Evolutionary conservation across 495 filamentous ascomycete species (phyloP).

Genomic region (Talaromyces adpressus): DNA sequence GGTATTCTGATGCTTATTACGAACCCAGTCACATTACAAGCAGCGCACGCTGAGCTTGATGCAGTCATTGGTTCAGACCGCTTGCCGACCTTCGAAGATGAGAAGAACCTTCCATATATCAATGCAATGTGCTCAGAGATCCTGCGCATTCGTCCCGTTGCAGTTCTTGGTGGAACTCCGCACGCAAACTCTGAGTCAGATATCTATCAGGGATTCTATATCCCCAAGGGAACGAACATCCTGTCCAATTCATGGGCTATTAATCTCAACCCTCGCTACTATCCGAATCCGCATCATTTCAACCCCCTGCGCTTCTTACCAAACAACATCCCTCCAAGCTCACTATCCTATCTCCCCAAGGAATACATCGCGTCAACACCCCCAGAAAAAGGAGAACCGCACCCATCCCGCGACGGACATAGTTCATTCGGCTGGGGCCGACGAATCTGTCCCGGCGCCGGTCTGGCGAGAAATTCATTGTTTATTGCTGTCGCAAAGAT

Average conservation of each 20-base stretch:
- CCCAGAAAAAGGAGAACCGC: neutral
- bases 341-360: conserved; percentile 9
- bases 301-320: conserved; percentile 34
- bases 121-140: conserved; percentile 26
- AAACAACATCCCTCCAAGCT: conserved; percentile 9
- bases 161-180: conserved; percentile 39
- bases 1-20: conserved; percentile 52
- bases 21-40: conserved; percentile 31
- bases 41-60: conserved; percentile 42
- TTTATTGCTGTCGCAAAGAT: conserved; percentile 38
- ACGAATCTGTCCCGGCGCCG: conserved; percentile 29
- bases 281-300: conserved; percentile 35
- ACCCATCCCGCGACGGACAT: conserved; percentile 15
- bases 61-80: conserved; percentile 12
- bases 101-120: conserved; percentile 24
- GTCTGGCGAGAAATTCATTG: conserved; percentile 41
- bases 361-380: conserved; percentile 10
- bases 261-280: conserved; percentile 30
- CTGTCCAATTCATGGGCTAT: conserved; percentile 39
- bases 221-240: conserved; percentile 38
- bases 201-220: conserved; percentile 39
- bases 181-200: conserved; percentile 46
- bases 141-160: conserved; percentile 27
- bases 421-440: conserved; percentile 20
- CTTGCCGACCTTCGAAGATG: conserved; percentile 14